Percentiles rank a stretch among this genome's conserved stretches.
Evolutionary conservation across 2,329 filamentous ascomycete genomes (phyloP).

Genomic region (Fusarium anguioides): DNA sequence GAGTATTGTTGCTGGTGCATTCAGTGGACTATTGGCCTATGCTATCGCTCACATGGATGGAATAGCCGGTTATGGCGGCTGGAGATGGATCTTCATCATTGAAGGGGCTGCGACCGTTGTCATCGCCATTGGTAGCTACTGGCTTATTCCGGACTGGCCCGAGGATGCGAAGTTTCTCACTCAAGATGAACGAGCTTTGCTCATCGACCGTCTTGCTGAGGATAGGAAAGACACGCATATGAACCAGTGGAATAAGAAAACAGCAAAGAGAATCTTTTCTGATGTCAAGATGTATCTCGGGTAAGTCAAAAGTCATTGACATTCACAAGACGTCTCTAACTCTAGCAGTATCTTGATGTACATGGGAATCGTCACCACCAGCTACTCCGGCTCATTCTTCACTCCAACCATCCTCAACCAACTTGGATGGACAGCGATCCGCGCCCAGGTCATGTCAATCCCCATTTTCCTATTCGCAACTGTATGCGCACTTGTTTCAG

Average conservation of each 20-base stretch:
- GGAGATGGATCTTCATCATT: constrained; percentile 76
- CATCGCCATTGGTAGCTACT: constrained; percentile 12
- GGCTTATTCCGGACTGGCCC: background rate
- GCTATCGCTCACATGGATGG: constrained; percentile 77
- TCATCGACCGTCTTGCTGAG: background rate
- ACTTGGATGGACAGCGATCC: background rate
- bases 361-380: background rate
- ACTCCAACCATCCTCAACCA: background rate
- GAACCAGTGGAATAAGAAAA: background rate
- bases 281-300: background rate
- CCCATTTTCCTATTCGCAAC: background rate
- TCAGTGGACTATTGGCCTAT: constrained; percentile 76
- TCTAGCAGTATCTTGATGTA: background rate
- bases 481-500: background rate
- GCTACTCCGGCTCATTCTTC: background rate
- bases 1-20: constrained; percentile 80
- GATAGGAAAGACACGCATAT: background rate
- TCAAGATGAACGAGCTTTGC: background rate
- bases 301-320: background rate
- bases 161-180: background rate
- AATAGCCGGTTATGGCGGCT: constrained; percentile 66
- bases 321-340: background rate
- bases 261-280: background rate
- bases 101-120: constrained; percentile 60
- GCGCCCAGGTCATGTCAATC: background rate